Base-by-base conservation (phyloP, 2,329 filamentous ascomycete genomes). In the Alternaria sp. region DNA sequence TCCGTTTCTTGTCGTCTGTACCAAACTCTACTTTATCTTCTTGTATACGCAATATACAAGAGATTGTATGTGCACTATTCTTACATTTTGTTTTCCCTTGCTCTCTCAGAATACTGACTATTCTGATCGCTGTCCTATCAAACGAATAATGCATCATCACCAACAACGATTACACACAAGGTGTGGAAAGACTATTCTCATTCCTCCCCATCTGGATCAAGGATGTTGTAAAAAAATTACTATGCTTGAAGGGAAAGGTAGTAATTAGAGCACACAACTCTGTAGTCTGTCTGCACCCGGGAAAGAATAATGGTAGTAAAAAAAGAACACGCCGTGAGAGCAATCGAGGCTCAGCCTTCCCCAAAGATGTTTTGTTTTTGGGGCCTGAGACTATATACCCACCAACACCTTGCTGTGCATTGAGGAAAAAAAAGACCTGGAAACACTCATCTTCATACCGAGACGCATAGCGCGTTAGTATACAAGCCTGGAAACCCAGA, bases 351-450 rank as follows among this genome's bases (percentile, higher is more conserved):
- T 21, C 44, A 21, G 26, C 10, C 17, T 24, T n/a, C 13, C 13
- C 31, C 13, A 48, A n/a, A 24, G 23, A 23, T 10, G 44, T 44
- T 36, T 48, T 36, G 29, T 34, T 17, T 17, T 17, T 17, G 17
- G 17, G 17, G 17, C 17, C 17, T 17, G 17, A 17, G 17, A 17
- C 17, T 17, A 17, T 17, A 17, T 17, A 17, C 24, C 48, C 31
- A 31, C 48, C 48, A 50, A 39, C 48, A 33, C 48, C 48, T 28
- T 50, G 48, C 33, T 50, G 39, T 50, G 48, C 48, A 50, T 39
- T 50, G 10, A 51, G 36, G 23, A 10, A 49, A 21, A 49, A 51
- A 51, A 51, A 41, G 17, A 41, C 26, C 24, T 24, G 8, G 23
- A 34, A 34, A 26, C 23, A 29, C 44, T 26, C 40, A 29, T 48